Base-by-base conservation (phyloP, 148 eudicot species). In the Silene conica region DNA sequence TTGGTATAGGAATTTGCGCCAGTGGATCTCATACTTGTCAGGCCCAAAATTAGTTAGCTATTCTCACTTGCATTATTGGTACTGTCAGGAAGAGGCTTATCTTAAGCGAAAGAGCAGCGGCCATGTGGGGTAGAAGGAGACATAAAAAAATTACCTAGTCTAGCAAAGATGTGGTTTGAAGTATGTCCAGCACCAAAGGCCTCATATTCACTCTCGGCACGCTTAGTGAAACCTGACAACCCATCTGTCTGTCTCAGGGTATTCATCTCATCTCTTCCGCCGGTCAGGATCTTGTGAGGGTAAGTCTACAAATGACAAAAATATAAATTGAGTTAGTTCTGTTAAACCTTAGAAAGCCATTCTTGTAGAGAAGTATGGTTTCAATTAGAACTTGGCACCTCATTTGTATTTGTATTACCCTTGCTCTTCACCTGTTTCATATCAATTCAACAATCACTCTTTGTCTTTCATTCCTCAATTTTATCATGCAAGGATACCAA, bases 281-380 rank as follows among this genome's bases (percentile, higher is more conserved):
- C 98, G 2, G 98, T 94, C 80, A 94, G 79, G 63, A 94, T 94
- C 77, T 94, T 94, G 82, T 94, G 98, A 7, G 98, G 98, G 73
- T 94, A 94, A 45, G 95, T 70, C 98, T 94, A 87, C 83, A 76
- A 65, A 73, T 60, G 41, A 55, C 2, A 46, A 34, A 46, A 9
- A 56, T 6, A 45, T 18, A 67, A 9, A 52, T 23, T 67, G 21
- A 21, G 15, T 9, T 12, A 62, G 7, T 60, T 18, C 38, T 73
- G 5, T 67, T n/a, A n/a, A n/a, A n/a, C n/a, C n/a, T n/a, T n/a
- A n/a, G n/a, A n/a, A n/a, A n/a, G n/a, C n/a, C n/a, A n/a, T n/a
- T 55, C 14, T 25, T 22, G 43, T 25, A 5, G 43, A 19, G 13
- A 52, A 10, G 41, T 43, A 69, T 66, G 3, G 16, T 18, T 57